Percentiles rank a stretch among this genome's conserved stretches.
These are phyloP conservation scores for Cladosporium sp. DNA, from an alignment of 2,329 filamentous ascomycete species.

Conservation along the genomic window DNA sequence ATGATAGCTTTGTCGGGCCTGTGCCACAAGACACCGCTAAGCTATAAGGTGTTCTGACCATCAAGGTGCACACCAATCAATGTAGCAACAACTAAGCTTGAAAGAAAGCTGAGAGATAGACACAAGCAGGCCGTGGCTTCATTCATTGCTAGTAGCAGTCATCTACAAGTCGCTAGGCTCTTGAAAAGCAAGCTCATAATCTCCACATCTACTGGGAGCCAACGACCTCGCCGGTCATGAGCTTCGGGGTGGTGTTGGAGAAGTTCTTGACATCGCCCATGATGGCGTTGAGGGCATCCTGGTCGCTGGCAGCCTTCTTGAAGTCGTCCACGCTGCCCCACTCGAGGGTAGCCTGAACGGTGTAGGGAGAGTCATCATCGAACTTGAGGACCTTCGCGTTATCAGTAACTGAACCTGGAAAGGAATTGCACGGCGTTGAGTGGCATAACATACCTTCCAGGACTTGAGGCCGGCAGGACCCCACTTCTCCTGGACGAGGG, in stretches of 20 bases:
- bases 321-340: conserved; percentile 34
- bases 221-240: conserved; percentile 36
- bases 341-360: conserved; percentile 39
- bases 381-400: conserved; percentile 36
- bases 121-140: neutral
- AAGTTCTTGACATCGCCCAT: conserved; percentile 42
- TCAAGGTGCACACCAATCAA: neutral
- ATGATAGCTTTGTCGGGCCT: conserved; percentile 34
- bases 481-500: conserved; percentile 39
- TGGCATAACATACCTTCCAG: conserved; percentile 25
- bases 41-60: neutral
- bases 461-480: conserved; percentile 35
- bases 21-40: neutral
- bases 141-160: neutral
- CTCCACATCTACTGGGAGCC: conserved; percentile 23
- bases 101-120: neutral
- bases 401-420: neutral
- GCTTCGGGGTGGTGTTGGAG: conserved; percentile 38
- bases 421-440: neutral
- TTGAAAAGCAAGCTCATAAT: neutral
- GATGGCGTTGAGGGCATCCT: conserved; percentile 31
- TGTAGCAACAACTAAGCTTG: neutral
- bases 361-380: conserved; percentile 35
- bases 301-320: conserved; percentile 31
- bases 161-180: neutral